Base-by-base conservation (phyloP, 108 stramenopile genomes). In the Skeletonema grethae region DNA sequence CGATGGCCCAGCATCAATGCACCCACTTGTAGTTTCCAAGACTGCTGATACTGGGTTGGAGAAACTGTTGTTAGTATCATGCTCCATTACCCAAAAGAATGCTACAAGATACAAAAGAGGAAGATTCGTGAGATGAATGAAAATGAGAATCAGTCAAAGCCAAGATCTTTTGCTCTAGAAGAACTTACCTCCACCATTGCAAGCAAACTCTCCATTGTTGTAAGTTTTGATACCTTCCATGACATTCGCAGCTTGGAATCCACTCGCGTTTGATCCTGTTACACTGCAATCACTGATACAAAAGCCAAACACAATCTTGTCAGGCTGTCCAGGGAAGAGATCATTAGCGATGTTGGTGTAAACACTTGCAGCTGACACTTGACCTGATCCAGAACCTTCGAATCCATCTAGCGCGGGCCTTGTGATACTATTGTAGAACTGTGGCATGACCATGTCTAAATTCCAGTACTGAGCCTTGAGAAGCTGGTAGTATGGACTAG, bases 381-480 rank as follows among this genome's bases (percentile, higher is more conserved):
- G 16, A 6, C 81, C 83, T 34, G 7, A 2, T 18, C 73, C 73
- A 2, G 56, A 22, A 15, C 61, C 63, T 62, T 15, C 38, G 12
- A 86, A 46, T 11, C 85, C 85, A 81, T 86, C 82, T 13, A 34
- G 29, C 12, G 63, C 79, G 22, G 85, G 85, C 20, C 75, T 58
- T 57, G 82, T 77, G 16, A 77, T 67, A 12, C 85, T 80, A 31
- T 87, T 87, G 72, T 87, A 87, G 65, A 84, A 85, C 50, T 87
- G 84, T 0, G 87, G 87, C 82, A 85, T 81, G 28, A 85, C 57
- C 16, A 84, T 85, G 61, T 87, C 84, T 41, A 87, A 59, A 18
- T 70, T 55, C 32, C 32, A 31, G 20, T 55, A 29, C 13, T 71
- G 58, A 10, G 61, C 69, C 36, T 77, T 71, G 24, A 86, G 32